phyloP scores from a whole-genome alignment of 768 basidiomycete species.

The Pisolithus marmoratus region DNA sequence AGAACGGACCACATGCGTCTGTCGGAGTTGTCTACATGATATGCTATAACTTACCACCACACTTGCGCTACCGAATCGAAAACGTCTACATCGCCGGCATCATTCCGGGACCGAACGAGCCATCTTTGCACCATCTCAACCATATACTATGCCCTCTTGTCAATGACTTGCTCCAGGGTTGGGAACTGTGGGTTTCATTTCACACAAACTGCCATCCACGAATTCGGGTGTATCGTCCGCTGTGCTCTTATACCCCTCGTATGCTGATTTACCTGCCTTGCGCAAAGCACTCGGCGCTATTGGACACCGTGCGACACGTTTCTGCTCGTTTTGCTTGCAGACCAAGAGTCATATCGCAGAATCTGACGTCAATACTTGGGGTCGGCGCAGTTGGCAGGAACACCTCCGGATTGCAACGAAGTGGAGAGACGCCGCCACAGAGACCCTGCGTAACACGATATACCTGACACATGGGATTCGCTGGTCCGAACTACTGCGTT shows the following conservation, averaged over 20 bases:
- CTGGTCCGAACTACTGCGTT: conserved; percentile 25
- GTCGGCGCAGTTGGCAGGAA: conserved; percentile 6
- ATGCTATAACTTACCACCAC: conserved; percentile 24
- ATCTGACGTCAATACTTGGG: conserved; percentile 17
- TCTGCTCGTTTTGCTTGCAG: conserved; percentile 22
- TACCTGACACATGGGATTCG: conserved; percentile 19
- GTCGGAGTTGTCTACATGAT: conserved; percentile 27
- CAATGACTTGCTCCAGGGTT: conserved; percentile 30
- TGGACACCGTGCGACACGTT: conserved; percentile 6
- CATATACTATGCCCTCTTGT: conserved; percentile 34
- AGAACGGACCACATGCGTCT: conserved; percentile 22
- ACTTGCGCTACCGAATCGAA: conserved; percentile 25
- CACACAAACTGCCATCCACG: conserved; percentile 14
- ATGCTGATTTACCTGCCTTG: conserved; percentile 18
- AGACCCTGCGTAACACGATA: conserved; percentile 3
- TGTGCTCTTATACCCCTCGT: conserved; percentile 25
- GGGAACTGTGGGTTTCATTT: conserved; percentile 27
- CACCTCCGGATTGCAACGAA: conserved; percentile 10
- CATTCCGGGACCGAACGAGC: conserved; percentile 19
- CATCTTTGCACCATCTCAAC: conserved; percentile 27
- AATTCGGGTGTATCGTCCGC: conserved; percentile 22
- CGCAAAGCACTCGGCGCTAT: conserved; percentile 19
- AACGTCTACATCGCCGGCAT: conserved; percentile 31
- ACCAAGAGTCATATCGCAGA: conserved; percentile 11
- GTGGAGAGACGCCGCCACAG: conserved; percentile 14